Base-by-base conservation (phyloP, 768 basidiomycete genomes). In the Podaxis pistillaris region DNA sequence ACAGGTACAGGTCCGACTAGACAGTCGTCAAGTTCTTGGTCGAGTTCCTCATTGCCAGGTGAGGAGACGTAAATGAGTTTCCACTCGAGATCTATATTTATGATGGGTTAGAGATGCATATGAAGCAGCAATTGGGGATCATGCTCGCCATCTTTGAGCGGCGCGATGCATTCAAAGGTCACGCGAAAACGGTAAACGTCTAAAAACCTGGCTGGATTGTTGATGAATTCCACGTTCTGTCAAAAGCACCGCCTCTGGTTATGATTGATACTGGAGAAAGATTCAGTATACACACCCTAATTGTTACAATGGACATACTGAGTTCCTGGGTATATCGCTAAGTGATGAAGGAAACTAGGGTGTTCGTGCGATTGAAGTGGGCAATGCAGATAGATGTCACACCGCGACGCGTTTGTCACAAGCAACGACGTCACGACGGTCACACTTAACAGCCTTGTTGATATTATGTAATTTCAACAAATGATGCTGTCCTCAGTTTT, bases 21-120 rank as follows among this genome's bases (percentile, higher is more conserved):
- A 74, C 95, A 98, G 70, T 94, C 93, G 75, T 99, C 97, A 24
- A 99, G 85, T 73, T 98, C 97, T 73, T 99, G 97, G 74, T 99
- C 97, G 54, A 90, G 90, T 44, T 91, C 88, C 69, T 94, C 91
- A 72, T 92, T 85, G 9, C 89, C 94, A 0, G 96, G 96, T 2
- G 91, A 94, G 1, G 97, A 94, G 57, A 98, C 96, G 73, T 96
- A 98, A 51, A 97, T 94, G 67, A 99, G 88, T 67, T 89, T 89
- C 97, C 97, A 99, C 74, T 99, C 97, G 65, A 99, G 86, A 75
- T 99, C 97, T 96, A 51, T 19, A 6, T 13, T 36, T 33, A 41
- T 62, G 30, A 51, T 38, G 9, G 28, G 28, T 56, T 28, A 15
- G 22, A 9, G 49, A 49, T 53, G 26, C 7, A 5, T 12, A n/a